Evolutionary conservation across 2,329 filamentous ascomycete genomes (phyloP).

Genomic region (Arachnopeziza araneosa): DNA sequence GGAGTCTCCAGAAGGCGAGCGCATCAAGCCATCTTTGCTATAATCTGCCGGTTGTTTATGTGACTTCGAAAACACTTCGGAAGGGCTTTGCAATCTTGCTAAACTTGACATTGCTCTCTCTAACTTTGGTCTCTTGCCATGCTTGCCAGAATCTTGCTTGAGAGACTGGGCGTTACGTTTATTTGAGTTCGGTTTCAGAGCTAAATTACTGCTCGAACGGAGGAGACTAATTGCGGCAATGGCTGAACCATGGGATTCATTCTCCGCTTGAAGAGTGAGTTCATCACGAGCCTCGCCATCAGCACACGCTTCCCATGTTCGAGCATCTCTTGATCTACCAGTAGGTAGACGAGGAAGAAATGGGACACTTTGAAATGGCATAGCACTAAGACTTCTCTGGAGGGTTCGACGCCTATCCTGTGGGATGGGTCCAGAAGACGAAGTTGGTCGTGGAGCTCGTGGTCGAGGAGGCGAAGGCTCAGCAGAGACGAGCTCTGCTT

Average conservation of each 20-base stretch:
- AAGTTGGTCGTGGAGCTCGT: conserved; percentile 43
- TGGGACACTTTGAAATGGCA: conserved; percentile 41
- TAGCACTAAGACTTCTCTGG: conserved; percentile 65
- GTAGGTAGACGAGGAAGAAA: conserved; percentile 50
- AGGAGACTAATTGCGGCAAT: conserved; percentile 77
- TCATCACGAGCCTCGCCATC: conserved; percentile 75
- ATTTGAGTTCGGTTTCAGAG: conserved; percentile 46
- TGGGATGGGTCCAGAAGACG: conserved; percentile 39
- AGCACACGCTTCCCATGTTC: conserved; percentile 87
- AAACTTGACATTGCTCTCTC: conserved; percentile 56
- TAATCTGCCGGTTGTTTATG: conserved; percentile 22
- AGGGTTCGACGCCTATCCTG: conserved; percentile 45
- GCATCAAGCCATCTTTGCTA: conserved; percentile 35
- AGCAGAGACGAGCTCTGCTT: conserved; percentile 74
- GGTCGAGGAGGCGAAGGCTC: conserved; percentile 60
- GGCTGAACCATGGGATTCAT: conserved; percentile 73
- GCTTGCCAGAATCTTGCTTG: conserved; percentile 30
- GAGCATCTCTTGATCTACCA: conserved; percentile 78
- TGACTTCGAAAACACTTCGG: conserved; percentile 22
- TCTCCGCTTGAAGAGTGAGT: conserved; percentile 73
- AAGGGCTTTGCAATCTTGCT: conserved; percentile 50
- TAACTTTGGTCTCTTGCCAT: conserved; percentile 56
- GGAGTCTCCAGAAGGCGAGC: conserved; percentile 62
- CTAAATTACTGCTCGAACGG: conserved; percentile 59
- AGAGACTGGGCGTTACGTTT: conserved; percentile 56